Evolutionary conservation across 2,329 filamentous ascomycete species (phyloP).

Genomic region (Juglanconis oblonga): DNA sequence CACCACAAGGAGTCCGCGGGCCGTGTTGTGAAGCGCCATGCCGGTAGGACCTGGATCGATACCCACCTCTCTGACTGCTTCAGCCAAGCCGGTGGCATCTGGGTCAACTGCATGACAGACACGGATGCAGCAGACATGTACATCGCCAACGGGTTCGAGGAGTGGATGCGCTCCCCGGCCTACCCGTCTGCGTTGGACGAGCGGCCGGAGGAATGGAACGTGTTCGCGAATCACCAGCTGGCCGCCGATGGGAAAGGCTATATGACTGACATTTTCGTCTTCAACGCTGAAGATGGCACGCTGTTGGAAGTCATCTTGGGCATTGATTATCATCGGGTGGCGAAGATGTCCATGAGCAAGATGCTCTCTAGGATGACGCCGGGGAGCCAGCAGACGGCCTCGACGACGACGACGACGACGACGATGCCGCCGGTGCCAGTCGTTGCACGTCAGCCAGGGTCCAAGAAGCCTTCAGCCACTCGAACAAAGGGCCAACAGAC

Average conservation of each 20-base stretch:
- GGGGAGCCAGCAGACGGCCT: too few species aligned
- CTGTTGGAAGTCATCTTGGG: conserved; percentile 33
- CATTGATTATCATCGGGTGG: conserved; percentile 27
- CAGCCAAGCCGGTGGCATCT: conserved; percentile 35
- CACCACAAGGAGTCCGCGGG: conserved; percentile 28
- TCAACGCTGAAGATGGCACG: conserved; percentile 26
- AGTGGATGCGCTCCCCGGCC: conserved; percentile 28
- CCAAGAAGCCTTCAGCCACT: too few species aligned
- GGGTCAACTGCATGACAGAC: conserved; percentile 33
- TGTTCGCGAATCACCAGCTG: conserved; percentile 26
- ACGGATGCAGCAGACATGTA: conserved; percentile 27
- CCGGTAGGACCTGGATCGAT: conserved; percentile 23
- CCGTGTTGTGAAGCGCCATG: conserved; percentile 22
- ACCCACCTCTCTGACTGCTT: conserved; percentile 28
- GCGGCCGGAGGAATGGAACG: conserved; percentile 22
- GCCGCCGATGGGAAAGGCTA: conserved; percentile 24
- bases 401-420: too few species aligned
- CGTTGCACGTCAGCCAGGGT: too few species aligned
- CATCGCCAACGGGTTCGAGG: conserved; percentile 30
- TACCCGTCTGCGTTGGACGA: conserved; percentile 14
- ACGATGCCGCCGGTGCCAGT: too few species aligned
- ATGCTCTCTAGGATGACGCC: conserved; percentile 18
- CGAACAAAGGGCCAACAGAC: too few species aligned
- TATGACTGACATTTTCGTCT: conserved; percentile 33
- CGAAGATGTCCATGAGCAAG: conserved; percentile 28